These are phyloP conservation scores for Globisporangium cylindrosporum DNA, from an alignment of 352 stramenopile genomes.

Conservation along the genomic window DNA sequence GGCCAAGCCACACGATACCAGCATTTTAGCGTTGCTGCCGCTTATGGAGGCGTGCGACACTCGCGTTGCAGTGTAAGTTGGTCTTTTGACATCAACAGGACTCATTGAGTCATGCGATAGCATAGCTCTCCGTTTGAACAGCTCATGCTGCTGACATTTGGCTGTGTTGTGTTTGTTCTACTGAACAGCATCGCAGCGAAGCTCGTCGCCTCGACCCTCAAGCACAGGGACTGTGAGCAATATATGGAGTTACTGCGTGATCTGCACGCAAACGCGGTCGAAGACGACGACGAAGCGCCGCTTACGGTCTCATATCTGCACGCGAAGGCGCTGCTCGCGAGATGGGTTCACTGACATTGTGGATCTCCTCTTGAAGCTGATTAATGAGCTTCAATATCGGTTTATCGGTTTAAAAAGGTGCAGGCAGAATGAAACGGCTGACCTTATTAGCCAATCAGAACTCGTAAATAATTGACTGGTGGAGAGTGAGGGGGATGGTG, in stretches of 20 bases:
- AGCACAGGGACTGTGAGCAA: constrained; percentile 22
- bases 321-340: constrained; percentile 12
- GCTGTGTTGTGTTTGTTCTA: not conserved
- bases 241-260: constrained; percentile 39
- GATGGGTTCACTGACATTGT: constrained; percentile 1
- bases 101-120: not conserved
- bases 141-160: not conserved
- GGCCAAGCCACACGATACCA: not conserved
- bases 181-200: constrained; percentile 38
- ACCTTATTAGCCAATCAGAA: constrained; percentile 2
- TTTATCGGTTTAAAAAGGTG: not conserved
- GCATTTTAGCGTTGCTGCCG: constrained; percentile 17
- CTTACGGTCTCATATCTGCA: constrained; percentile 41
- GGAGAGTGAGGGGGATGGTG: constrained; percentile 1
- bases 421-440: not conserved
- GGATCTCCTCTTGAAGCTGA: not conserved
- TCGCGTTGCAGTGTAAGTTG: constrained; percentile 44
- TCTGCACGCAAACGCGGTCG: constrained; percentile 37
- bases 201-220: constrained; percentile 29
- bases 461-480: constrained; percentile 3
- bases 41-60: constrained; percentile 41
- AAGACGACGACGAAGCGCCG: constrained; percentile 32
- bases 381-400: not conserved
- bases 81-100: not conserved
- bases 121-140: not conserved